Conservation (phyloP, 176 grass and related monocot genomes). For the Secale cereale region DNA sequence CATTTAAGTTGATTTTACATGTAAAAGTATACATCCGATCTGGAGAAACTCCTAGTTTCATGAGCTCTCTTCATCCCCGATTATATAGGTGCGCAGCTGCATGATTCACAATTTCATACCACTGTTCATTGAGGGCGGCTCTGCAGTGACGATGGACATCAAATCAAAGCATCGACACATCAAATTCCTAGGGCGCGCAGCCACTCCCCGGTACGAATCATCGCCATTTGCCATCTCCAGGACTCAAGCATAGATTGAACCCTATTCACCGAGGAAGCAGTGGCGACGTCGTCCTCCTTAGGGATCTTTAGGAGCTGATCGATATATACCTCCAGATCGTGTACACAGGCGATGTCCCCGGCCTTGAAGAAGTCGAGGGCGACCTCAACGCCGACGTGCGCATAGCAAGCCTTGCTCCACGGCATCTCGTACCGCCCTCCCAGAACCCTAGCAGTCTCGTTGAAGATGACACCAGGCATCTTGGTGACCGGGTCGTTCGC, state of each 20-base stretch:
- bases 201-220: constrained; percentile 34
- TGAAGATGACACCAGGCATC: constrained; percentile 63
- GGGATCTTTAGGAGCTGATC: constrained; percentile 33
- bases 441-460: constrained; percentile 41
- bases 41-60: not conserved
- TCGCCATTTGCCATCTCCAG: constrained; percentile 44
- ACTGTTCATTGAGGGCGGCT: not conserved
- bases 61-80: not conserved
- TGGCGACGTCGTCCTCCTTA: not conserved
- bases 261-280: not conserved
- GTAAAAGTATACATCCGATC: not conserved
- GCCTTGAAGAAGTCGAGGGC: constrained; percentile 60
- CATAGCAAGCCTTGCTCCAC: constrained; percentile 64
- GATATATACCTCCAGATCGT: constrained; percentile 66
- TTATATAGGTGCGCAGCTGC: not conserved
- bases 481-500: constrained; percentile 64
- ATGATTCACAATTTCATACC: not conserved
- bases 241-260: constrained; percentile 7
- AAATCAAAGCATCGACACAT: not conserved
- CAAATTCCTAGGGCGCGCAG: constrained; percentile 47
- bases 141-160: not conserved
- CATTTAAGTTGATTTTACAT: constrained; percentile 3
- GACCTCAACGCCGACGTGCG: constrained; percentile 70
- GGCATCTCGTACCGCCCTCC: constrained; percentile 41
- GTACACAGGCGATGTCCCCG: constrained; percentile 42